Base-by-base conservation (phyloP, 257 asterid genomes). In the Fraxinus excelsior region DNA sequence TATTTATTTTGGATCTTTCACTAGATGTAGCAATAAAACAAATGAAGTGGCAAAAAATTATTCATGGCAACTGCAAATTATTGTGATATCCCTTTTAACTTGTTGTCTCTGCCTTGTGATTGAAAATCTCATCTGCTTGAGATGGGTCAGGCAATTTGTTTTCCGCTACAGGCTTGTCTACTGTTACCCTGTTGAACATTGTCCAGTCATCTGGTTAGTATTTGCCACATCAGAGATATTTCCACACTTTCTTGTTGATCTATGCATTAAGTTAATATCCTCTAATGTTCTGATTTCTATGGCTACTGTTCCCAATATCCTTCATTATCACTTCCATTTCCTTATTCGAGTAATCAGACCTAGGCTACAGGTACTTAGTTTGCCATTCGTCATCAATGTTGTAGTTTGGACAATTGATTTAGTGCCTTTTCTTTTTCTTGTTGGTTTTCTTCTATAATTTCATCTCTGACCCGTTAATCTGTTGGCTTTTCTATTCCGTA, bases 161-260 rank as follows among this genome's bases (percentile, higher is more conserved):
- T 21, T 23, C 26, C 26, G 4, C 13, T 56, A 2, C 66, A 2
- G 29, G 66, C 66, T 21, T 56, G 66, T 21, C 66, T 56, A 56
- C 28, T 56, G 66, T 56, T 29, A 56, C 26, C 11, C 29, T 56
- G 12, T 19, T 21, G 66, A 56, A 56, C 66, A 56, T 56, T 23
- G 13, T n/a, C 9, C 26, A 21, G 26, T 56, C 66, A 19, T 8
- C 11, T 53, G 26, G 40, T 56, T 51, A 26, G 72, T 78, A 71
- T 71, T 71, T 70, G 58, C 79, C 32, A 38, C 70, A 76, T n/a
- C 14, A n/a, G 32, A 35, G 69, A 5, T 67, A 31, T 32, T 58
- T 74, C 29, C 35, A 29, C 29, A 40, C 68, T 38, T 18, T 67
- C 67, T 44, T 49, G 26, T 21, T 46, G 49, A 46, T 79, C 42